Percentiles rank a stretch among this genome's conserved stretches.
phyloP scores from a whole-genome alignment of 176 grass and related monocot genomes.

The Rhynchospora pubera region DNA sequence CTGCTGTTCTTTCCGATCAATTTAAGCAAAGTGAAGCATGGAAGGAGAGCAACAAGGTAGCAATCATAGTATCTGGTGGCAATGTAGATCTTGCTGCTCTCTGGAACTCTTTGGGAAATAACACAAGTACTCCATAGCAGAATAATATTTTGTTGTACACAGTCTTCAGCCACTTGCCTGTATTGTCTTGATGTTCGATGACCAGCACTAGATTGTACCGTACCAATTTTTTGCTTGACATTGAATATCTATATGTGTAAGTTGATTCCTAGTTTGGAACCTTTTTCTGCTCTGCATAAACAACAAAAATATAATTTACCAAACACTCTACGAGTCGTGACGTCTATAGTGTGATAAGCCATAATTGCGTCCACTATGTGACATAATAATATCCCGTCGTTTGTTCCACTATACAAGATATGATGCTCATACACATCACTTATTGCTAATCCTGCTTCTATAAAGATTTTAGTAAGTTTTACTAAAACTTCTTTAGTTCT shows the following conservation, averaged over 20 bases:
- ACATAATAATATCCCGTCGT: not conserved
- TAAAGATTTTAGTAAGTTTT: not conserved
- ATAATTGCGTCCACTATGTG: not conserved
- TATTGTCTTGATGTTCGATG: not conserved
- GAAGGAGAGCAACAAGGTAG: conserved; percentile 67
- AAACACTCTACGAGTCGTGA: not conserved
- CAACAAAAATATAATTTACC: not conserved
- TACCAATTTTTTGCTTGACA: not conserved
- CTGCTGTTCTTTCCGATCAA: conserved; percentile 58
- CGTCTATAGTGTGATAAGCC: not conserved
- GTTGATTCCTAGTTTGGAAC: not conserved
- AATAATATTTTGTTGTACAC: not conserved
- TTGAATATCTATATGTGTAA: not conserved
- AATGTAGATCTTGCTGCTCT: conserved; percentile 72
- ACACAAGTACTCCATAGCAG: not conserved
- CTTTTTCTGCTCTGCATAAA: not conserved
- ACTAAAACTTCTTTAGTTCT: not conserved
- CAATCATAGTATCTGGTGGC: conserved; percentile 75
- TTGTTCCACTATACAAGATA: not conserved
- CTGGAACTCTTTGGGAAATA: conserved; percentile 60
- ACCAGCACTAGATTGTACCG: not conserved
- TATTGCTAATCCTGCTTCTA: not conserved
- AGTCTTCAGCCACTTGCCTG: not conserved
- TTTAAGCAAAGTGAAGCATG: conserved; percentile 55
- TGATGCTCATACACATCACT: not conserved